phyloP scores from a whole-genome alignment of 257 asterid species.

The Solanum paucissectum region DNA sequence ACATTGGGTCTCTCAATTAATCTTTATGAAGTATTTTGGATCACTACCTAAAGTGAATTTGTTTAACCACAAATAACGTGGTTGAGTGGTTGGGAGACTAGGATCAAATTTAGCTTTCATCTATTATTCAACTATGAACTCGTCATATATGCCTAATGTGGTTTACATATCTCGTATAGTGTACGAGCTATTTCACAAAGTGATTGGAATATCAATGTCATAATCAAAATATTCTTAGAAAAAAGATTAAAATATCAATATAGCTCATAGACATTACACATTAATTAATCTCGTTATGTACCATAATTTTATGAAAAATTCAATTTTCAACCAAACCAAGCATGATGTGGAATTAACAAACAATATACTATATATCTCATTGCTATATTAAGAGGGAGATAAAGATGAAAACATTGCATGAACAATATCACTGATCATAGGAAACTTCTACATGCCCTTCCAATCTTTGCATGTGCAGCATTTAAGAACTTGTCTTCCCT shows the following conservation, averaged over 20 bases:
- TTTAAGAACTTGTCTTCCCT: not conserved
- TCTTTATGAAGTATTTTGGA: not conserved
- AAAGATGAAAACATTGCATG: not conserved
- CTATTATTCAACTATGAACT: not conserved
- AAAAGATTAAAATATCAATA: not conserved
- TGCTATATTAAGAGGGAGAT: not conserved
- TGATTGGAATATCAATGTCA: not conserved
- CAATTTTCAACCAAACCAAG: not conserved
- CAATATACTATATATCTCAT: not conserved
- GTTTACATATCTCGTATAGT: not conserved
- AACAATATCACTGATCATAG: not conserved
- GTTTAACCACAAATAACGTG: not conserved
- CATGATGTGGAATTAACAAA: not conserved
- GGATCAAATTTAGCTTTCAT: no score
- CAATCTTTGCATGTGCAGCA: not conserved
- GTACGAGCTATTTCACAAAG: not conserved
- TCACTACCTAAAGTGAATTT: not conserved
- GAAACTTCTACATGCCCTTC: not conserved
- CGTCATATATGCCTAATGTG: no score
- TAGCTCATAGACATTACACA: not conserved
- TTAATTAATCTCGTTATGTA: not conserved
- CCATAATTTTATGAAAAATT: not conserved
- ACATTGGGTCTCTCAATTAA: not conserved
- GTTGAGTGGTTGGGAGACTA: no score
- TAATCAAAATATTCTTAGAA: not conserved